These are phyloP conservation scores for Diaporthe eres DNA, from an alignment of 2,329 filamentous ascomycete species.

Conservation along the genomic window DNA sequence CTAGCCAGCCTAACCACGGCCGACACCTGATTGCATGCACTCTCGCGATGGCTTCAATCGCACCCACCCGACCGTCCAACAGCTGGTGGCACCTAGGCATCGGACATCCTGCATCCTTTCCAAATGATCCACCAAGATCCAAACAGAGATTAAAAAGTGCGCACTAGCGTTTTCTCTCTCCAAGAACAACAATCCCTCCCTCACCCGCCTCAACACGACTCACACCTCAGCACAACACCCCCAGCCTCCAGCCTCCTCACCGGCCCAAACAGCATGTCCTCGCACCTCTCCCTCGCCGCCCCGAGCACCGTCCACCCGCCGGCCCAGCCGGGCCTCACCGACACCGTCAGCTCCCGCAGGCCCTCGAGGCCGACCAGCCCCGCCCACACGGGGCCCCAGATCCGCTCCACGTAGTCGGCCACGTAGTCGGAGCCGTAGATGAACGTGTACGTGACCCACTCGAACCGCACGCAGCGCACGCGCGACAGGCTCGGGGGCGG, in stretches of 20 bases:
- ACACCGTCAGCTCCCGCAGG: slow-evolving; percentile 2
- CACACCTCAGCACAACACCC: slow-evolving; percentile 15
- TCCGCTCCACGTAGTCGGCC: slow-evolving; percentile 12
- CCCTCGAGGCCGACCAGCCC: not conserved
- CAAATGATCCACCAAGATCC: not conserved
- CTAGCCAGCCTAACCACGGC: not conserved
- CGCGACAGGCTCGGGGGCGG: not conserved
- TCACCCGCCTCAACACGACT: slow-evolving; percentile 1
- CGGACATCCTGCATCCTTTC: not conserved
- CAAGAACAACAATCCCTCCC: not conserved
- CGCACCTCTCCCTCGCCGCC: slow-evolving; percentile 21
- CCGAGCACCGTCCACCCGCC: slow-evolving; percentile 22
- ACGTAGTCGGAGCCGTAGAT: slow-evolving; percentile 30
- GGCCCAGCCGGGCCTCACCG: slow-evolving; percentile 10
- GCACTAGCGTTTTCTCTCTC: not conserved
- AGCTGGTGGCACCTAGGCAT: not conserved
- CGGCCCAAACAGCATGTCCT: slow-evolving; percentile 14
- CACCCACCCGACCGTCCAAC: not conserved
- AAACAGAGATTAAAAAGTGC: not conserved
- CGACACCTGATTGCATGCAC: not conserved
- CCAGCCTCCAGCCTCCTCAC: slow-evolving; percentile 10
- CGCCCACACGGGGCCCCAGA: slow-evolving; percentile 21
- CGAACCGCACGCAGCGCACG: slow-evolving; percentile 16
- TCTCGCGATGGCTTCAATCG: not conserved
- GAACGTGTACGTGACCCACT: slow-evolving; percentile 30